Base-by-base conservation (phyloP, 257 asterid species). In the Solanum ossicruentum region DNA sequence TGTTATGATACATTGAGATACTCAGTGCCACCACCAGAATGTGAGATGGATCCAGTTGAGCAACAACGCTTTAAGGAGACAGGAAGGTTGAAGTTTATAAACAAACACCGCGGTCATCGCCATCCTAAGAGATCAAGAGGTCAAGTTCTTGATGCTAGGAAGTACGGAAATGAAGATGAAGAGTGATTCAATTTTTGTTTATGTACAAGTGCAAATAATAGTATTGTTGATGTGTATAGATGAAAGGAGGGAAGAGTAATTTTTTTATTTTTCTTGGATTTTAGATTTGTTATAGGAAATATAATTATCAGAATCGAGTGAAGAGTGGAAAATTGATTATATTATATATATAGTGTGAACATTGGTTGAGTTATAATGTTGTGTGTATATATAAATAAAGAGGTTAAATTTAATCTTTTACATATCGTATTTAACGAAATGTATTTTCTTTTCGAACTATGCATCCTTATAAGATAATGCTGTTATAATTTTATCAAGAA, bases 1-100 rank as follows among this genome's bases (percentile, higher is more conserved):
- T 96, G 99, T 51, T 91, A 94, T 3, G 98, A 96, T 67, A 85
- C 84, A 0, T 1, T 93, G 8, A 92, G 99, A 73, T 96, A 96
- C 58, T 79, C 92, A 0, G 70, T 86, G 58, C 91, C 98, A 20
- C 94, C 88, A 21, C 85, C 98, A 6, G 99, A 96, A 71, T 96
- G 99, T 63, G 95, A 88, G 12, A 54, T 93, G 17, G 97, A 96
- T 83, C 94, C 92, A n/a, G 57, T 20, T 66, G 91, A 87, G 36
- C 86, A 91, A 81, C 86, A 49, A 11, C 78, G 12, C 28, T 94
- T 93, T 71, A 94, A 93, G 86, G 93, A 91, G 21, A 92, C 94
- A 0, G 99, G 99, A 8, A 86, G 98, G 66, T 84, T 84, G 75
- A 93, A 91, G 86, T 88, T 93, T 52, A 94, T 88, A 23, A 63